phyloP scores from a whole-genome alignment of 805 yeast genomes.

The Naumovozyma dairenensis region DNA sequence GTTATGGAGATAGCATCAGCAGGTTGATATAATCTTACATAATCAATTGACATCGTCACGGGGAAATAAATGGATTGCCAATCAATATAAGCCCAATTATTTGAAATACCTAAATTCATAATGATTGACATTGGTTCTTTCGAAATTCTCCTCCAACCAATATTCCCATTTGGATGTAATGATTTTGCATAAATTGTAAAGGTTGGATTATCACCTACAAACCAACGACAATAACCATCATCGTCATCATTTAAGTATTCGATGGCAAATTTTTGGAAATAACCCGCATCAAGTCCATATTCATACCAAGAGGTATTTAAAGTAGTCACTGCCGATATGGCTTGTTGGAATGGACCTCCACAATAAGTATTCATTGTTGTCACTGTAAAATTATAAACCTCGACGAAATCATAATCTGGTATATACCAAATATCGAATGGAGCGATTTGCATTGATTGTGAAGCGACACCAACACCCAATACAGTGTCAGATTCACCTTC shows the following conservation, averaged over 20 bases:
- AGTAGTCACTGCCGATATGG: slow-evolving; percentile 73
- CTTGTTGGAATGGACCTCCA: slow-evolving; percentile 94
- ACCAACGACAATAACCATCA: slow-evolving; percentile 76
- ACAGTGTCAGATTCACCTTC: slow-evolving; percentile 70
- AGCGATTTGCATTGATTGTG: slow-evolving; percentile 88
- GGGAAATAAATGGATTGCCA: slow-evolving; percentile 82
- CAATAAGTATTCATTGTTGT: slow-evolving; percentile 79
- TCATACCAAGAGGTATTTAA: slow-evolving; percentile 80
- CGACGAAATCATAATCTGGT: slow-evolving; percentile 78
- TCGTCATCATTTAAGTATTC: slow-evolving; percentile 68
- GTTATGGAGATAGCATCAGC: slow-evolving; percentile 46
- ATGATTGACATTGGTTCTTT: slow-evolving; percentile 91
- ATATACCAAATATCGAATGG: slow-evolving; percentile 92
- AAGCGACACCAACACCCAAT: slow-evolving; percentile 57
- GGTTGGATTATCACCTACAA: slow-evolving; percentile 72
- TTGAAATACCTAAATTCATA: slow-evolving; percentile 82
- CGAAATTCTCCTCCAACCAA: slow-evolving; percentile 71
- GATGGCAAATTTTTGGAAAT: slow-evolving; percentile 65
- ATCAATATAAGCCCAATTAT: slow-evolving; percentile 88
- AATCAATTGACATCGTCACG: slow-evolving; percentile 62
- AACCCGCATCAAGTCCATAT: slow-evolving; percentile 38
- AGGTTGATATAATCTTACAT: slow-evolving; percentile 90
- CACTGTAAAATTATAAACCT: slow-evolving; percentile 54
- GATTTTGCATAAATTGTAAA: slow-evolving; percentile 65
- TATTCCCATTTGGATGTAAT: slow-evolving; percentile 82